These are phyloP conservation scores for Termitomyces titanicus DNA, from an alignment of 768 basidiomycete species.

Conservation along the genomic window DNA sequence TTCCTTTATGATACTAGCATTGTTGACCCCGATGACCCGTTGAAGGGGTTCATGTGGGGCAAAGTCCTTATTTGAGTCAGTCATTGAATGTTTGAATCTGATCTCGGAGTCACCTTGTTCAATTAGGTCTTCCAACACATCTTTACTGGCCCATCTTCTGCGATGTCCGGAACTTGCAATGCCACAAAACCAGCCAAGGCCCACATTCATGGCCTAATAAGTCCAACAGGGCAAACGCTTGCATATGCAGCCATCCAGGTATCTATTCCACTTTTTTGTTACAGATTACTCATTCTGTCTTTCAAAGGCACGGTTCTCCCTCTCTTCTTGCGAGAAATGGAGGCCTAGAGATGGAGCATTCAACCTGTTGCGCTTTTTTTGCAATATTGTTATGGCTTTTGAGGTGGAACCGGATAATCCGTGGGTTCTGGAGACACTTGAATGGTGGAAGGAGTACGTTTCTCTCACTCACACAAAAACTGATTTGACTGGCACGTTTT, in stretches of 20 bases:
- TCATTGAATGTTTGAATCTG: background rate
- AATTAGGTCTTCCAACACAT: too few species aligned
- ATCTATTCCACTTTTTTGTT: background rate
- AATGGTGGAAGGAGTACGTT: background rate
- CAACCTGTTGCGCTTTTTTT: too few species aligned
- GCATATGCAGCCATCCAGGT: background rate
- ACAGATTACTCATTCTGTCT: background rate
- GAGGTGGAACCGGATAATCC: background rate
- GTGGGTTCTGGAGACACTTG: background rate
- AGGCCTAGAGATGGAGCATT: too few species aligned
- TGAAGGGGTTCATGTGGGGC: background rate
- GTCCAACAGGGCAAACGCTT: background rate
- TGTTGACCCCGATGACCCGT: background rate
- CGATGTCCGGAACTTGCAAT: background rate
- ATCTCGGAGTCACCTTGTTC: background rate
- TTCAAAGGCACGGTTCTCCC: background rate
- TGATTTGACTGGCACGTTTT: background rate
- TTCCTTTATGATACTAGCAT: too few species aligned
- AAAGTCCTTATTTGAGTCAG: background rate
- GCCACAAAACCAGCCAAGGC: too few species aligned
- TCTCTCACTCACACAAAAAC: background rate
- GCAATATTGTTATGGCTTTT: background rate
- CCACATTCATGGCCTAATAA: too few species aligned
- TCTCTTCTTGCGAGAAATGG: background rate
- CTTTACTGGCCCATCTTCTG: background rate